Conservation (phyloP, 345 rosid species). For the Crucihimalaya himalaica region DNA sequence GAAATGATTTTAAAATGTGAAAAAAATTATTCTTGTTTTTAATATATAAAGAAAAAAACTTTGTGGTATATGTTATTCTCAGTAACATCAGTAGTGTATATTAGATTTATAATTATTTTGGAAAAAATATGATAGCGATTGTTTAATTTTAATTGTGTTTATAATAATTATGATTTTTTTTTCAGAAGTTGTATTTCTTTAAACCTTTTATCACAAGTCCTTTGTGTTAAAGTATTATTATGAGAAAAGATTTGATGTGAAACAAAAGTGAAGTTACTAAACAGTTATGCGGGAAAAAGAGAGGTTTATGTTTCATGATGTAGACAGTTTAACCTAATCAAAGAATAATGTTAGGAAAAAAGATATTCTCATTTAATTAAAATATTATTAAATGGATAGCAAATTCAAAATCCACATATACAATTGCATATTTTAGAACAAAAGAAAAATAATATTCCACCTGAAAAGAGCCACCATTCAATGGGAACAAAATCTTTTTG, state of each 20-base stretch:
- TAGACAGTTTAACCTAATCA: slow-evolving; percentile 36
- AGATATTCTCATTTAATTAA: slow-evolving; percentile 25
- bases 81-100: neutral
- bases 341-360: slow-evolving; percentile 27
- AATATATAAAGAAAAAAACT: neutral
- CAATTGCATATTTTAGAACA: slow-evolving; percentile 17
- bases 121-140: neutral
- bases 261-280: slow-evolving; percentile 25
- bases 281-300: slow-evolving; percentile 35
- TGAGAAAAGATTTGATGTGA: slow-evolving; percentile 36
- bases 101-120: neutral
- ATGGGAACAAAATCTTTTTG: slow-evolving; percentile 43
- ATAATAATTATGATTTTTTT: neutral
- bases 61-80: neutral
- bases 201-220: neutral
- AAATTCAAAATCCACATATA: slow-evolving; percentile 34
- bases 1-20: neutral
- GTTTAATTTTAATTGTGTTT: neutral
- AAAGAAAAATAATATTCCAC: slow-evolving; percentile 36
- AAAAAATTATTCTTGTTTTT: neutral
- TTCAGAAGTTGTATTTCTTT: neutral
- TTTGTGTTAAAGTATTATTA: slow-evolving; percentile 20
- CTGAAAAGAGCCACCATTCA: slow-evolving; percentile 44
- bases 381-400: slow-evolving; percentile 14
- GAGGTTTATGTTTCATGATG: slow-evolving; percentile 34